Base-by-base conservation (phyloP, 441 rosid genomes). In the Gossypium gossypioides region DNA sequence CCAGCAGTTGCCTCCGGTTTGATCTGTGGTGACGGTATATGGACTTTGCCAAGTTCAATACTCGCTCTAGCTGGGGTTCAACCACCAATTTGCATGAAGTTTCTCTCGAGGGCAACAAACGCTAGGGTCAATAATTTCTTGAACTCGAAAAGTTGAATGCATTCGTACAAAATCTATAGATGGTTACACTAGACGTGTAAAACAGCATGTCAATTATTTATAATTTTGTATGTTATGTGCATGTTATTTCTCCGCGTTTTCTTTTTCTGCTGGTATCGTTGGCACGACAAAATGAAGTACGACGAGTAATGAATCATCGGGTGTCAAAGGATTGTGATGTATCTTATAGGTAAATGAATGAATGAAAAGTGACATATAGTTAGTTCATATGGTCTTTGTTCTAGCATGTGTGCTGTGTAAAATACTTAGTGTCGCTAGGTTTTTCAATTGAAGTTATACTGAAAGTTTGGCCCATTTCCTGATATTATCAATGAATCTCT, bases 1-100 rank as follows among this genome's bases (percentile, higher is more conserved):
- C 87, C 94, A 1, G 97, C 96, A 8, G 93, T 93, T 69, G 96
- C 96, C 56, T 93, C 94, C 6, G 98, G 97, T 62, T 80, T 93
- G 88, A 91, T 93, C n/a, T 89, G 98, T 37, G 97, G 98, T 7
- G 98, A 93, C 16, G 94, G 96, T 0, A 85, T 91, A 71, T 91
- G 98, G 98, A 81, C 91, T 51, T 72, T 93, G 79, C 94, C 96
- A 0, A 85, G 84, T 74, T 85, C 96, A 4, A 87, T 93, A 64
- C 90, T 93, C 0, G 92, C 94, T 54, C 78, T 91, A 1, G 89
- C 80, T 2, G 87, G 92, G 5, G 84, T 88, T 42, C 72, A 82
- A 9, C 97, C 98, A 1, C 98, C 97, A 2, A 84, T 93, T 24
- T 91, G 97, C 86, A 89, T 93, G 98, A 89, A 88, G 81, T 91